Evolutionary conservation across 176 grass and related monocot species (phyloP), one percentile per base, ranked within the genome.

Genomic region (Elymus sibiricus): DNA sequence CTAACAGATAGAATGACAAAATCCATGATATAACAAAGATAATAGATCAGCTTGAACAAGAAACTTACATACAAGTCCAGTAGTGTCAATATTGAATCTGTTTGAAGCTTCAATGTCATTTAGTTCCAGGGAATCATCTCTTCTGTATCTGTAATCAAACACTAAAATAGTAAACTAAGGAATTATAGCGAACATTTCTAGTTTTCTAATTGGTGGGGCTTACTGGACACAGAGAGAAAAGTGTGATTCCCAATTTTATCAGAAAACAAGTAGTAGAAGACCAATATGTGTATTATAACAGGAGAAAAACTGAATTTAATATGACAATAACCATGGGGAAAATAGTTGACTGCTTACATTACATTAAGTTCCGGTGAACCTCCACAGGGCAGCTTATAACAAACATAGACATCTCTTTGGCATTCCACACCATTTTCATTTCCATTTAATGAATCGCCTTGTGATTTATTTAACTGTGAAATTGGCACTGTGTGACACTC

Each of bases 41-140:
- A 84, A 38, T 39, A 69, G 91, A 86, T 62, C 63, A 63, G 46
- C 19, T 73, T 70, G 14, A 89, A 79, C 22, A 79, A 55, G 32
- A 53, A 73, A 96, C 94, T 95, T 90, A 99, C 97, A 99, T 67
- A 98, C 94, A 87, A 99, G 91, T 78, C 94, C 94, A 39, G 92
- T 99, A 21, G 92, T 96, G 66, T 99, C 94, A 80, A 96, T 94
- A 75, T 96, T 85, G 90, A 86, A 90, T 89, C 70, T 88, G 13
- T 89, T 94, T 7, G 97, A 99, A 87, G 91, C 77, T 49, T 88
- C 78, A 78, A 96, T 94, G 31, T 99, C 94, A 90, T 88, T 90
- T 56, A 99, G 79, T 82, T 91, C 87, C 81, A 96, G 71, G 43
- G 84, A 95, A 62, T 94, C 90, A 13, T 92, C 92, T 84, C 78